These are phyloP conservation scores for Yamadazyma scolyti DNA, from an alignment of 805 yeast species.

Conservation along the genomic window DNA sequence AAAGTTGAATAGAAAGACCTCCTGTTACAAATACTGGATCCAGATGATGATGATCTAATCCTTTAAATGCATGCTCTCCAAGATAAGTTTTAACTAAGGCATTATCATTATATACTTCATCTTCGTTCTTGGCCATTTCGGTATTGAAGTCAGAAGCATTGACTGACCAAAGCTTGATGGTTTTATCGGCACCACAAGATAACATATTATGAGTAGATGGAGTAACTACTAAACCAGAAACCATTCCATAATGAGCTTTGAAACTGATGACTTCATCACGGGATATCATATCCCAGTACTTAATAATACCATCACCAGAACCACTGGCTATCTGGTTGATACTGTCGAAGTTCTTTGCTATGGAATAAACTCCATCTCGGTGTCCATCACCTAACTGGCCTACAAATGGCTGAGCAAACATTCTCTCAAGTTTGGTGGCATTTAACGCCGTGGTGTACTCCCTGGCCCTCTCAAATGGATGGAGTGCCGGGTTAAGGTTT, in stretches of 20 bases:
- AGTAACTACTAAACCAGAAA: constrained; percentile 75
- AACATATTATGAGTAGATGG: constrained; percentile 54
- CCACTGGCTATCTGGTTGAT: constrained; percentile 84
- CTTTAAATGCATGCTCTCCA: constrained; percentile 80
- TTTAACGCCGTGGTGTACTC: constrained; percentile 93
- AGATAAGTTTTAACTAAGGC: constrained; percentile 76
- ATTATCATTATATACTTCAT: constrained; percentile 27
- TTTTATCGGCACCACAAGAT: constrained; percentile 89
- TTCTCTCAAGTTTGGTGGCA: constrained; percentile 91
- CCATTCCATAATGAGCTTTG: constrained; percentile 88
- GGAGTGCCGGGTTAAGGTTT: constrained; percentile 88
- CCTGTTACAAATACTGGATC: constrained; percentile 84
- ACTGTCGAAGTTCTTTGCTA: constrained; percentile 72
- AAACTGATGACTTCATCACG: constrained; percentile 72
- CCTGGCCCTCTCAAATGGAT: constrained; percentile 95
- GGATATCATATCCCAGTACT: constrained; percentile 87
- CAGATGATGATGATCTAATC: constrained; percentile 80
- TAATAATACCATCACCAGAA: constrained; percentile 91
- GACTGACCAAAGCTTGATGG: constrained; percentile 86
- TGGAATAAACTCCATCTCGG: constrained; percentile 85
- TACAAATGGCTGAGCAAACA: constrained; percentile 96
- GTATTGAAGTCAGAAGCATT: constrained; percentile 49
- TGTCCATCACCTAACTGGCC: constrained; percentile 96
- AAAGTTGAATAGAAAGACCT: constrained; percentile 83
- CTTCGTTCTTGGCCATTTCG: constrained; percentile 22